These are phyloP conservation scores for Penicillium brevicompactum DNA, from an alignment of 2,329 filamentous ascomycete genomes.

Conservation along the genomic window DNA sequence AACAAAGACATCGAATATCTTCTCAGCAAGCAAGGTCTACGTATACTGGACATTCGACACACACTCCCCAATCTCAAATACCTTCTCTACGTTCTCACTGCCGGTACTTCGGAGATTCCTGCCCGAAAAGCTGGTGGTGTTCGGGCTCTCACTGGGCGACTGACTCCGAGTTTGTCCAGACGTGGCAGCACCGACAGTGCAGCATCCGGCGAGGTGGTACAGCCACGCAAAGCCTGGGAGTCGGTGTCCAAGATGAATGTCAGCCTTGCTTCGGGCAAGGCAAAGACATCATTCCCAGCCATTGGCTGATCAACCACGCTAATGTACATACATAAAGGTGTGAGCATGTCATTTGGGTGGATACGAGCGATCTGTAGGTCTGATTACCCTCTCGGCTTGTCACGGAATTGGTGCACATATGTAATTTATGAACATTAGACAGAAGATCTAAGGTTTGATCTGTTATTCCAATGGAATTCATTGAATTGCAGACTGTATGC, in stretches of 20 bases:
- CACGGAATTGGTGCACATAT: neutral
- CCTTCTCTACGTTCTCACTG: slow-evolving; percentile 83
- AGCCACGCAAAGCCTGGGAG: slow-evolving; percentile 30
- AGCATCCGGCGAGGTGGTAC: slow-evolving; percentile 32
- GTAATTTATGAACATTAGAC: neutral
- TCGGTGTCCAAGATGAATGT: slow-evolving; percentile 31
- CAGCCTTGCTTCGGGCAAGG: slow-evolving; percentile 12
- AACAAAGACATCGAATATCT: slow-evolving; percentile 90
- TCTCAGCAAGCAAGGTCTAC: slow-evolving; percentile 67
- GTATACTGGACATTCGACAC: slow-evolving; percentile 85
- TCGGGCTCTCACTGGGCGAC: slow-evolving; percentile 47
- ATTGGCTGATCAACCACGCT: neutral
- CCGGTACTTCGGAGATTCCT: slow-evolving; percentile 67
- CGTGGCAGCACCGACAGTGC: slow-evolving; percentile 45
- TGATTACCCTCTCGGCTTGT: neutral
- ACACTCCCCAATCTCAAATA: slow-evolving; percentile 94
- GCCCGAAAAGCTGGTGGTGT: slow-evolving; percentile 57
- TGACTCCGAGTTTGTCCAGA: slow-evolving; percentile 41
- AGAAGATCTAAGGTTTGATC: neutral
- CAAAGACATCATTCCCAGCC: neutral
- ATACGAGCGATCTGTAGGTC: neutral
- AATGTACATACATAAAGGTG: neutral
- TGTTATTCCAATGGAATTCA: neutral
- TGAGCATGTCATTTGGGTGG: neutral
- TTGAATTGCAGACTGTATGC: neutral